Evolutionary conservation across 306 rosid genomes (phyloP), one percentile per base, ranked within the genome.

Genomic region (Fragaria ananassa): DNA sequence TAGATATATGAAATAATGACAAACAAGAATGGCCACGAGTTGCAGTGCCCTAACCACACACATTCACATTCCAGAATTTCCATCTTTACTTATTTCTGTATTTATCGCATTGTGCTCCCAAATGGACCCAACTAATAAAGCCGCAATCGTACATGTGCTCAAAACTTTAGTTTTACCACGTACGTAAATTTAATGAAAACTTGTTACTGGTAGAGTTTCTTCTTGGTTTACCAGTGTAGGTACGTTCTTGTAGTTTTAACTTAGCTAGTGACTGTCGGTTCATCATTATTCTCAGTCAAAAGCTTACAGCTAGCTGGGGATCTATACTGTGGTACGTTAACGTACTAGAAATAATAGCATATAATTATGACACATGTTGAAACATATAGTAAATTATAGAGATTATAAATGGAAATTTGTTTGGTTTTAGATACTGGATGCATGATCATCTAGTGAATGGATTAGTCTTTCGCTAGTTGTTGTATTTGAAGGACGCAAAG

Each of bases 41-140:
- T 70, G 58, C 58, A 69, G 57, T 14, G 74, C 57, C 74, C 74
- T 70, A 70, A 27, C 72, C 37, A 68, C 72, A 68, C 35, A 58
- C 19, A 18, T 18, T 29, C 29, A 50, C 45, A 70, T 18, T 17
- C 60, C n/a, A 46, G 27, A 25, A 69, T 69, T 46, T 23, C 21
- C 17, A 69, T 23, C 8, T 21, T 54, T 8, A 21, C 11, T 53
- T n/a, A 8, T 54, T 54, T 9, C 21, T 15, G 18, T 27, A 1
- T 45, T 69, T 25, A 25, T 23, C 56, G 56, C 12, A 42, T 25
- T 46, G 21, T 15, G 60, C 60, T 45, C 27, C n/a, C 17, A 70
- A 70, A 6, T 29, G 44, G 60, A 47, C 74, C 54, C 57, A 29
- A 29, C 27, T 14, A 15, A 70, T 47, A 70, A 47, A 47, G 39